These are phyloP conservation scores for Tuber borchii DNA, from an alignment of 495 filamentous ascomycete genomes.

Conservation along the genomic window DNA sequence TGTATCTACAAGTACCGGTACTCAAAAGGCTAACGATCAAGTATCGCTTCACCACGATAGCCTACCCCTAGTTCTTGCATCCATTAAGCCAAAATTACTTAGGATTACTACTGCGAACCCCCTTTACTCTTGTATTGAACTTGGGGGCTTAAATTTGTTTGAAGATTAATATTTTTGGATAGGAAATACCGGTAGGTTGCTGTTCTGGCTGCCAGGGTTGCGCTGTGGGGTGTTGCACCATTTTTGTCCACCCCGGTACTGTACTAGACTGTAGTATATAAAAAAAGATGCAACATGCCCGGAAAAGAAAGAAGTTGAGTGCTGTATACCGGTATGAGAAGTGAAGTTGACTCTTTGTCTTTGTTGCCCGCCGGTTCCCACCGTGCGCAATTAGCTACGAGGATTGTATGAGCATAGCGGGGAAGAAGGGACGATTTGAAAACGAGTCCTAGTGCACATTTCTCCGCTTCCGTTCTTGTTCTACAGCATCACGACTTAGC, in stretches of 20 bases:
- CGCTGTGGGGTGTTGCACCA: background rate
- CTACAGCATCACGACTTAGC: background rate
- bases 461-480: background rate
- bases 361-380: background rate
- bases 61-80: background rate
- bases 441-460: background rate
- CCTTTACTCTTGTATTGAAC: background rate
- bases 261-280: background rate
- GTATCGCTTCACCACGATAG: background rate
- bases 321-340: background rate
- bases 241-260: background rate
- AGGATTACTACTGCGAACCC: too few species aligned
- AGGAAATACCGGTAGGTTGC: background rate
- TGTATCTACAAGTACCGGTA: too few species aligned
- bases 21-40: background rate
- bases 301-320: background rate
- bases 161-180: background rate
- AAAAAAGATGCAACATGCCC: background rate
- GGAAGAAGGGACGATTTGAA: background rate
- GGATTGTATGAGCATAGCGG: background rate
- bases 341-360: background rate
- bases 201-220: background rate
- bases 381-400: background rate
- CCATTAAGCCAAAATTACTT: background rate
- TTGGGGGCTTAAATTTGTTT: too few species aligned